phyloP scores from a whole-genome alignment of 2,329 filamentous ascomycete genomes.

The Helminthosporium solani region DNA sequence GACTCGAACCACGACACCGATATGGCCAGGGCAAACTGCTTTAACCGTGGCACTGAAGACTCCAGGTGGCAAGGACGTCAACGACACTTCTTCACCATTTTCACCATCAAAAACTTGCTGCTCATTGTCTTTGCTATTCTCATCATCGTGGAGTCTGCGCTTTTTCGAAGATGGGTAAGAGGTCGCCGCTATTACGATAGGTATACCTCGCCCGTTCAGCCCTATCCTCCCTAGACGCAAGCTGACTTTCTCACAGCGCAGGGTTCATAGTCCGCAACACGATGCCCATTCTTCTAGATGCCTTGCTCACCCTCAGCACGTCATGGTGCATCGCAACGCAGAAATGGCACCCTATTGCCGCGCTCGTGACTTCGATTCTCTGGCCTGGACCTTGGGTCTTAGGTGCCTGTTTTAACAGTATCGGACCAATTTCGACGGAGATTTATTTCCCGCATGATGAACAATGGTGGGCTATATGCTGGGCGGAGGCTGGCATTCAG shows the following conservation, averaged over 20 bases:
- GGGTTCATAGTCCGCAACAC: conserved; percentile 2
- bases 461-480: conserved; percentile 1
- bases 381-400: not conserved
- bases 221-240: not conserved
- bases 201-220: not conserved
- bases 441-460: conserved; percentile 1
- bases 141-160: conserved; percentile 12
- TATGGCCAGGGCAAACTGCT: not conserved
- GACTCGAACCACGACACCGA: too few species aligned
- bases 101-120: conserved; percentile 10
- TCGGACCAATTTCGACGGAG: conserved; percentile 1
- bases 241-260: not conserved
- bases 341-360: conserved; percentile 7
- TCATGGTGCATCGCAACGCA: not conserved
- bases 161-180: conserved; percentile 7
- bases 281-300: conserved; percentile 4
- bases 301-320: conserved; percentile 1
- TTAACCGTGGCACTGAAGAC: conserved; percentile 2
- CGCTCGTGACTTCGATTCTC: conserved; percentile 4
- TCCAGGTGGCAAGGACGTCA: conserved; percentile 12
- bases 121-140: conserved; percentile 13
- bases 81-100: conserved; percentile 12
- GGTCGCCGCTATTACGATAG: not conserved
- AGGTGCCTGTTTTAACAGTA: not conserved
- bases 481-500: conserved; percentile 4